Evolutionary conservation across 441 rosid species (phyloP).

Genomic region (Adansonia gregorii): DNA sequence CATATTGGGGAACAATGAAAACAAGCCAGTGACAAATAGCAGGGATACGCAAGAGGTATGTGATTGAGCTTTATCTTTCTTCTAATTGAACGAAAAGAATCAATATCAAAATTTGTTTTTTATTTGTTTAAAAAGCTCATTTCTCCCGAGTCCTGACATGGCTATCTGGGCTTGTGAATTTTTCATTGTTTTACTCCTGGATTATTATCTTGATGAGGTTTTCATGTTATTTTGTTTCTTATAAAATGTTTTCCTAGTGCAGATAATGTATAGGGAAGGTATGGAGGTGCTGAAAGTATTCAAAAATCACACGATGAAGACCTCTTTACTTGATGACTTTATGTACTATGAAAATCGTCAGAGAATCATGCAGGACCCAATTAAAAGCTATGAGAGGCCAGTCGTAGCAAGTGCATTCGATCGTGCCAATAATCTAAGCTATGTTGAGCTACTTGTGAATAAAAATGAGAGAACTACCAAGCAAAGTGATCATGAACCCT

Average conservation of each 20-base stretch:
- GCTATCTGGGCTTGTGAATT: not conserved
- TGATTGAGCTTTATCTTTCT: slow-evolving; percentile 1
- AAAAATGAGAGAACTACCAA: slow-evolving; percentile 39
- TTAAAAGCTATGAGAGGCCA: slow-evolving; percentile 53
- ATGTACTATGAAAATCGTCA: slow-evolving; percentile 79
- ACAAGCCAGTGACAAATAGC: slow-evolving; percentile 93
- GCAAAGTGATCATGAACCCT: slow-evolving; percentile 30
- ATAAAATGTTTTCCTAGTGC: slow-evolving; percentile 29
- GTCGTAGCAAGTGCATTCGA: slow-evolving; percentile 43
- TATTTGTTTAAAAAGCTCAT: not conserved
- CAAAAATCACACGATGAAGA: slow-evolving; percentile 57
- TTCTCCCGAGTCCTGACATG: not conserved
- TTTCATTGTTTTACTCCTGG: not conserved
- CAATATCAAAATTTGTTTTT: not conserved
- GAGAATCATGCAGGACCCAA: slow-evolving; percentile 68
- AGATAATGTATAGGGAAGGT: slow-evolving; percentile 79
- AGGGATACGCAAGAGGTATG: slow-evolving; percentile 97
- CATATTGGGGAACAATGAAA: slow-evolving; percentile 83
- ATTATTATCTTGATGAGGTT: not conserved
- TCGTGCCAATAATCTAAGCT: slow-evolving; percentile 40
- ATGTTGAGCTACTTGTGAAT: slow-evolving; percentile 29
- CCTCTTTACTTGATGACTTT: slow-evolving; percentile 87
- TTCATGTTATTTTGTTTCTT: slow-evolving; percentile 8
- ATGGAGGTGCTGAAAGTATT: slow-evolving; percentile 74
- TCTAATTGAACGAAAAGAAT: not conserved